Conservation (phyloP, 805 yeast genomes). For the Wickerhamiella siamensis region DNA sequence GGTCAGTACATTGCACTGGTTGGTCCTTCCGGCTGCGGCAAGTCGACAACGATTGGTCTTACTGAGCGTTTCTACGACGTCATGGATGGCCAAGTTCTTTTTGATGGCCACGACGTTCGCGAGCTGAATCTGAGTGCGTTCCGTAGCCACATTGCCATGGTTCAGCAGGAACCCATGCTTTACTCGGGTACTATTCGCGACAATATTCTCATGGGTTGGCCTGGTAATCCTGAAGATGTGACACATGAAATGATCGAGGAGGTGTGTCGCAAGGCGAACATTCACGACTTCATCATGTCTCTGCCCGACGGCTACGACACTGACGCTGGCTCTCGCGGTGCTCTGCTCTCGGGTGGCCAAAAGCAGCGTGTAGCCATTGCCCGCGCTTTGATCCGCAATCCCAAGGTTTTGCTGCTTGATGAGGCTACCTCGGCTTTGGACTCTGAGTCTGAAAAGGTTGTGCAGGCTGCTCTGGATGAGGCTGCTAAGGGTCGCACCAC, state of each 20-base stretch:
- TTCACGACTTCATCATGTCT: constrained; percentile 39
- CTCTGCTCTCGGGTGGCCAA: constrained; percentile 58
- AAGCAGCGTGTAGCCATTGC: constrained; percentile 69
- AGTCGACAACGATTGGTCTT: constrained; percentile 42
- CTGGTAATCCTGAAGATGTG: constrained; percentile 20
- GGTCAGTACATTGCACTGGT: constrained; percentile 51
- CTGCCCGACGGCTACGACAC: constrained; percentile 52
- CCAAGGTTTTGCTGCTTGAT: constrained; percentile 47
- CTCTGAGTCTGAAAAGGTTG: constrained; percentile 59
- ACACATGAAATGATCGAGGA: constrained; percentile 32
- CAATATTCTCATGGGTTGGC: constrained; percentile 39
- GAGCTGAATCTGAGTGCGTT: constrained; percentile 36
- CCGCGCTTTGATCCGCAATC: constrained; percentile 53
- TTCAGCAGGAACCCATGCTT: constrained; percentile 48
- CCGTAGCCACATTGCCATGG: constrained; percentile 40
- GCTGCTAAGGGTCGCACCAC: constrained; percentile 66
- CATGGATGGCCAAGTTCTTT: constrained; percentile 32
- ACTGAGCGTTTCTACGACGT: constrained; percentile 38
- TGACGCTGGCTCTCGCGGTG: constrained; percentile 40
- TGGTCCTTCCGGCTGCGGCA: constrained; percentile 51
- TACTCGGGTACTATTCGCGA: constrained; percentile 42
- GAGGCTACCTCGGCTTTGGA: constrained; percentile 59
- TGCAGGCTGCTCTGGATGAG: constrained; percentile 52
- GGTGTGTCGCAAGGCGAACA: constrained; percentile 39
- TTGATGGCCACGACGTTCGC: constrained; percentile 39